phyloP scores from a whole-genome alignment of 495 filamentous ascomycete species.

The Penicillium tannophilum region DNA sequence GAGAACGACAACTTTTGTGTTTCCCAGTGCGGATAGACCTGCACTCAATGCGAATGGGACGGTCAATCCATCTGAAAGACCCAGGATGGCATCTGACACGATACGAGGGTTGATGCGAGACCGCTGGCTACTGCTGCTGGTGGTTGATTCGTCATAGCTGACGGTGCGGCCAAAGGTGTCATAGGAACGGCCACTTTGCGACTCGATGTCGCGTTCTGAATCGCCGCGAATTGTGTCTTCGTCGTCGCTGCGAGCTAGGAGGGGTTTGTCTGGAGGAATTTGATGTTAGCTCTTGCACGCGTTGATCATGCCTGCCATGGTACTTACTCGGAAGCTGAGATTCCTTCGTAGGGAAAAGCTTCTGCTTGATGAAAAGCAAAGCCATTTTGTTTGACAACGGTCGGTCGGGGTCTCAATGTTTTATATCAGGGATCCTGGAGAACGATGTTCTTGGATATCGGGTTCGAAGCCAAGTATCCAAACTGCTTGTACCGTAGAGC shows the following conservation, averaged over 20 bases:
- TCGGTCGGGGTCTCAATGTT: neutral
- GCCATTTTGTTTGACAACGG: conserved; percentile 32
- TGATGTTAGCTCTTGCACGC: conserved; percentile 11
- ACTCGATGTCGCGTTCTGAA: conserved; percentile 40
- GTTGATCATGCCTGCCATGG: conserved; percentile 9
- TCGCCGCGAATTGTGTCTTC: conserved; percentile 33
- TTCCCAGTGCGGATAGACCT: conserved; percentile 54
- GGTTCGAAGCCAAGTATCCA: neutral
- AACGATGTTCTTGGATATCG: neutral
- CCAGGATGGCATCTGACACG: conserved; percentile 60
- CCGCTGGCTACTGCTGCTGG: conserved; percentile 34
- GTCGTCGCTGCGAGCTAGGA: conserved; percentile 35
- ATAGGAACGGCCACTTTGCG: conserved; percentile 40
- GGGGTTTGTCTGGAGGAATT: conserved; percentile 34
- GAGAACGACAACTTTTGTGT: conserved; percentile 56
- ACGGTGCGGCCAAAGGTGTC: conserved; percentile 39
- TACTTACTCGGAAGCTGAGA: conserved; percentile 24
- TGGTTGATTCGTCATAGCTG: conserved; percentile 32
- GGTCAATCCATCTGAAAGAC: conserved; percentile 59
- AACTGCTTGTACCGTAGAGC: neutral
- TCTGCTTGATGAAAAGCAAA: conserved; percentile 46
- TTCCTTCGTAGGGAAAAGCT: conserved; percentile 37
- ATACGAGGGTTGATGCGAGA: conserved; percentile 52
- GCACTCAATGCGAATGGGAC: conserved; percentile 60
- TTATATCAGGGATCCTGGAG: neutral